Percentiles rank a stretch among this genome's conserved stretches.
phyloP scores from a whole-genome alignment of 331 rosid species.

The Pyrus hybrid region DNA sequence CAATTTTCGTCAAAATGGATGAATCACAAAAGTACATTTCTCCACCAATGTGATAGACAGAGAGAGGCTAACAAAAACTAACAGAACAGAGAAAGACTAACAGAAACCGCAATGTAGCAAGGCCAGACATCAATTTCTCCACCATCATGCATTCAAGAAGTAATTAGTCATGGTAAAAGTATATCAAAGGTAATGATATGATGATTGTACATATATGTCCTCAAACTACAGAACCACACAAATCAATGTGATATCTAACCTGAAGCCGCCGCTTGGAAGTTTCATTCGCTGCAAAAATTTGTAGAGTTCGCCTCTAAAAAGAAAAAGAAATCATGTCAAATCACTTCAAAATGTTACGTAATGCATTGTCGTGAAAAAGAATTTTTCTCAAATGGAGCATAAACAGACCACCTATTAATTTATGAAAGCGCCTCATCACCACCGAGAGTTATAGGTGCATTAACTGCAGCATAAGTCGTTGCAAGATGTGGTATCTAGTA shows the following conservation, averaged over 20 bases:
- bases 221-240: no score
- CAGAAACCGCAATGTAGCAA: slow-evolving; percentile 95
- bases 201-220: no score
- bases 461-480: slow-evolving; percentile 91
- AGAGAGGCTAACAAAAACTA: no score
- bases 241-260: no score
- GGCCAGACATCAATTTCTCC: slow-evolving; percentile 94
- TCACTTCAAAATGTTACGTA: background rate
- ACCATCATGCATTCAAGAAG: slow-evolving; percentile 68
- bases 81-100: slow-evolving; percentile 28
- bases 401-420: slow-evolving; percentile 80
- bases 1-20: no score
- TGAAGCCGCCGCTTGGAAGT: no score
- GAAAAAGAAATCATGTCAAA: slow-evolving; percentile 6
- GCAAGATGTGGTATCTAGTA: slow-evolving; percentile 93
- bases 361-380: background rate
- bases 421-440: slow-evolving; percentile 68
- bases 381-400: slow-evolving; percentile 3
- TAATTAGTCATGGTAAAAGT: slow-evolving; percentile 8
- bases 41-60: no score
- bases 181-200: no score
- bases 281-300: slow-evolving; percentile 69
- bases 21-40: no score
- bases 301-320: slow-evolving; percentile 51
- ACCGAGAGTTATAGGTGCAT: slow-evolving; percentile 75